Conservation (phyloP, 169 alveolate genomes). For the Plasmodium inui region DNA sequence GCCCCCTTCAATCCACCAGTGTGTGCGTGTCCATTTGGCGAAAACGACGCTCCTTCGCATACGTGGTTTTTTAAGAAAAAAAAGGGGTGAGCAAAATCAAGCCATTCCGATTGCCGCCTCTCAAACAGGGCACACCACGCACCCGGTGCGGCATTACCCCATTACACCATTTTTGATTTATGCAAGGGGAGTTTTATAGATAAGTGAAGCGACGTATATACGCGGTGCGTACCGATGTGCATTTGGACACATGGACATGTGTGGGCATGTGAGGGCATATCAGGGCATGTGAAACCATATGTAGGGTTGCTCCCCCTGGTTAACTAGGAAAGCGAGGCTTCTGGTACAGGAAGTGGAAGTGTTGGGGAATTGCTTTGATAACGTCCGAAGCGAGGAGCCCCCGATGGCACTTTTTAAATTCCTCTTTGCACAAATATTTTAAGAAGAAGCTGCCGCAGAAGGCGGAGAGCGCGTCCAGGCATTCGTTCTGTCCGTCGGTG, state of each 20-base stretch:
- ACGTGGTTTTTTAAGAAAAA: background rate
- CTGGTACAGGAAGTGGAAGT: conserved; percentile 43
- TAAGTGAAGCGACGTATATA: background rate
- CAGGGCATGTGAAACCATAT: background rate
- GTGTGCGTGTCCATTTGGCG: background rate
- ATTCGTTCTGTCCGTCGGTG: conserved; percentile 77
- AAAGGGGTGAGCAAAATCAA: background rate
- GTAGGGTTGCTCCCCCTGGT: background rate
- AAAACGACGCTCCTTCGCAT: background rate
- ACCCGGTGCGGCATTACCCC: background rate
- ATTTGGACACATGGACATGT: background rate
- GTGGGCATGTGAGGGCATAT: too few species aligned
- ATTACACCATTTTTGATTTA: background rate
- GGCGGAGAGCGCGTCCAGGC: conserved; percentile 61
- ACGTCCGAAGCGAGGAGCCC: conserved; percentile 80
- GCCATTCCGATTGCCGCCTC: background rate
- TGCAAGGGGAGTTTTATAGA: background rate
- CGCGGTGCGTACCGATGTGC: background rate
- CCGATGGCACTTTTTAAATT: conserved; percentile 64
- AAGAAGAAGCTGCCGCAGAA: conserved; percentile 75
- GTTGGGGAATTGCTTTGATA: conserved; percentile 69
- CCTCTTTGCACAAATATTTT: conserved; percentile 70
- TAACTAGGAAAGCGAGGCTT: background rate
- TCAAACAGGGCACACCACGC: background rate
- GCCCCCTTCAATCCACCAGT: background rate